Evolutionary conservation across 139 green algal species (phyloP).

Genomic region (Micractinium sp.): DNA sequence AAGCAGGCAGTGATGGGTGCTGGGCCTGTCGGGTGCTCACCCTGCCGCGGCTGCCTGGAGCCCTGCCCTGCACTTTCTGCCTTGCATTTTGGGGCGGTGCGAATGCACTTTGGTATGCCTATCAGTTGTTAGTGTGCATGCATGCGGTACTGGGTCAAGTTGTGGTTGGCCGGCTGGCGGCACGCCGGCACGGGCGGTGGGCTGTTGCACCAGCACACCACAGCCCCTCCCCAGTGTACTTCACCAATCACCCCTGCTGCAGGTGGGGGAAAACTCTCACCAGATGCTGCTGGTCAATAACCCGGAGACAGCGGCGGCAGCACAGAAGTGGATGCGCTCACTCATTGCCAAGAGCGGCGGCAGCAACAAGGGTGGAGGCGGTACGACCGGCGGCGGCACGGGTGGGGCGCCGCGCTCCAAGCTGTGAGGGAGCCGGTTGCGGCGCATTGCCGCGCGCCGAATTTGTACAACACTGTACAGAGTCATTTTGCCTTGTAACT

Average conservation of each 20-base stretch:
- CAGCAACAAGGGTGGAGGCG: not conserved
- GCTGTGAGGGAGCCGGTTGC: not conserved
- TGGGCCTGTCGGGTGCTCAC: not conserved
- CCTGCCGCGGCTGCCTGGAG: too few species aligned
- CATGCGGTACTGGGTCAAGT: too few species aligned
- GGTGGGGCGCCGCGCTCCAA: conserved; percentile 8
- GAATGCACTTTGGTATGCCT: too few species aligned
- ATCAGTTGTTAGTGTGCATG: too few species aligned
- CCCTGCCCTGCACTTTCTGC: too few species aligned
- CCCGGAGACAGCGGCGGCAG: not conserved
- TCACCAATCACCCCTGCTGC: not conserved
- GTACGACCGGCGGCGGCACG: not conserved
- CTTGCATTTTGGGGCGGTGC: too few species aligned
- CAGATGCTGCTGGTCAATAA: conserved; percentile 50
- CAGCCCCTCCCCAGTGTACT: not conserved
- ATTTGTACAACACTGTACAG: not conserved
- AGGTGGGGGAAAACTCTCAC: conserved; percentile 36
- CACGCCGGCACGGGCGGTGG: too few species aligned
- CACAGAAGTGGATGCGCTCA: conserved; percentile 31
- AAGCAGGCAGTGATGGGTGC: not conserved
- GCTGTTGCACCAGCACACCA: not conserved
- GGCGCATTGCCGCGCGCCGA: not conserved
- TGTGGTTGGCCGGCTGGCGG: too few species aligned
- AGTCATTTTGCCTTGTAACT: not conserved
- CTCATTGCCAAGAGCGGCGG: conserved; percentile 25